Evolutionary conservation across 2,329 filamentous ascomycete genomes (phyloP).

Genomic region (Trichoderma guizhouense): DNA sequence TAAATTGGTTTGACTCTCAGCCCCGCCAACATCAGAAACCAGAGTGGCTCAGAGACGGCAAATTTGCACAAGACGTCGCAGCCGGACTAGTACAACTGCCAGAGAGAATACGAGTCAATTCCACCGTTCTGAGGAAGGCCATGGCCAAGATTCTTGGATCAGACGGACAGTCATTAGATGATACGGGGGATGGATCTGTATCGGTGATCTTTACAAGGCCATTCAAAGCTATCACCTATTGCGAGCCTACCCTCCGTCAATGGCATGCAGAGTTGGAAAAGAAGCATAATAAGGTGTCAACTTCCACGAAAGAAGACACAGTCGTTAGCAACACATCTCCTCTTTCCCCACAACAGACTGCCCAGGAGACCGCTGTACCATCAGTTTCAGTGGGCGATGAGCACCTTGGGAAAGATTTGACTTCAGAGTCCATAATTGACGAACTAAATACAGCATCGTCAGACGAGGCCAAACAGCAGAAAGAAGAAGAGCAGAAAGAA

Average conservation of each 20-base stretch:
- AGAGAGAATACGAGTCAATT: background rate
- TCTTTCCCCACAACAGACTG: background rate
- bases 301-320: background rate
- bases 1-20: background rate
- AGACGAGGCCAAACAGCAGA: background rate
- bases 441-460: too few relatives aligned
- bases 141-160: background rate
- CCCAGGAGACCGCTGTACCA: background rate
- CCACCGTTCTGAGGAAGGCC: background rate
- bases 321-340: background rate
- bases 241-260: background rate
- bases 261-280: slow-evolving; percentile 8
- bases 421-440: background rate
- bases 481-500: background rate
- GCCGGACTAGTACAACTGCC: background rate
- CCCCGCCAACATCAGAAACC: background rate
- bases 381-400: background rate
- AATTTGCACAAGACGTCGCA: background rate
- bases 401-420: background rate
- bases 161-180: background rate
- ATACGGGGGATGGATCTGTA: background rate
- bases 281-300: background rate
- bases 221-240: slow-evolving; percentile 2
- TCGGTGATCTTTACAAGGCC: background rate
- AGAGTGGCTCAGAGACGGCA: background rate